phyloP scores from a whole-genome alignment of 2,329 filamentous ascomycete genomes.

The Neonectria punicea region DNA sequence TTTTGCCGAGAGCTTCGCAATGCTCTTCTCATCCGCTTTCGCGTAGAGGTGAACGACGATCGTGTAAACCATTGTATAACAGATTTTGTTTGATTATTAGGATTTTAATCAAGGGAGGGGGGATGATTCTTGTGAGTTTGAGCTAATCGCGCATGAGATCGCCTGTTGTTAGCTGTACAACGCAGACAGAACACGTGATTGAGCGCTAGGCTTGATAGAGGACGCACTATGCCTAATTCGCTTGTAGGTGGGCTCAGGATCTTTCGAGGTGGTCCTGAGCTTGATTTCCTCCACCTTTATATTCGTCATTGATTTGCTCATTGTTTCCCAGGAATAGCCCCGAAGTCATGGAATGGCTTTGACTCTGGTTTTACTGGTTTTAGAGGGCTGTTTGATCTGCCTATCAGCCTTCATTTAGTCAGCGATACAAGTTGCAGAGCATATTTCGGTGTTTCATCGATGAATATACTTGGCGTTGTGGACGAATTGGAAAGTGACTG shows the following conservation, averaged over 20 bases:
- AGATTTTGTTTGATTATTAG: background rate
- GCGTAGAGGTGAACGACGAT: slow-evolving; percentile 77
- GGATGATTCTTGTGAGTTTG: background rate
- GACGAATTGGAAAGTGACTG: too few relatives aligned
- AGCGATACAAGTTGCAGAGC: too few relatives aligned
- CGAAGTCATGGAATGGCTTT: background rate
- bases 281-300: background rate
- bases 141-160: background rate
- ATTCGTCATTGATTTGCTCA: background rate
- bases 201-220: background rate
- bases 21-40: slow-evolving; percentile 71
- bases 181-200: background rate
- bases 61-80: slow-evolving; percentile 70
- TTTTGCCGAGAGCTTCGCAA: slow-evolving; percentile 76
- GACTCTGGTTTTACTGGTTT: background rate
- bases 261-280: background rate
- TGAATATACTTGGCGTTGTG: background rate
- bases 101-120: background rate
- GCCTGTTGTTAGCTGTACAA: background rate
- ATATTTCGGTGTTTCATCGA: too few relatives aligned
- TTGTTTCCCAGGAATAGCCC: background rate
- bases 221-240: background rate
- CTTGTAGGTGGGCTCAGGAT: background rate
- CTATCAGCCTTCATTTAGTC: too few relatives aligned
- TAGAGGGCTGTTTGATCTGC: too few relatives aligned